Evolutionary conservation across 2,329 filamentous ascomycete species (phyloP).

Genomic region (Hypoxylon sp.): DNA sequence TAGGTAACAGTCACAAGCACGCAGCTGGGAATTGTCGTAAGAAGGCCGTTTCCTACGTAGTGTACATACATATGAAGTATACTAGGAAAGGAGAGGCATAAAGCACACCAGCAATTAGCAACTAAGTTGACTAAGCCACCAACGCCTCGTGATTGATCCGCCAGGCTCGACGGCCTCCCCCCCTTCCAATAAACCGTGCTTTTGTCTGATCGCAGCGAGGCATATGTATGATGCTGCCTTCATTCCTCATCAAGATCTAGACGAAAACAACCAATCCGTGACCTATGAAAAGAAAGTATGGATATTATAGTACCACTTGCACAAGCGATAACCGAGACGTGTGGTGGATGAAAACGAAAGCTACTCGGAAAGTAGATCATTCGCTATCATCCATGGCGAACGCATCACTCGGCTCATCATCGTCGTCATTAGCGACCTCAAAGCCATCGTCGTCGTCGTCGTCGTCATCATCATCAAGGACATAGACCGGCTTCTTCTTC

Average conservation of each 20-base stretch:
- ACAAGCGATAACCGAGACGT: neutral
- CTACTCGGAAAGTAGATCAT: constrained; percentile 37
- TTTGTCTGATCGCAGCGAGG: constrained; percentile 9
- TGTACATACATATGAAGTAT: constrained; percentile 24
- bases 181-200: constrained; percentile 1
- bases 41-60: constrained; percentile 22
- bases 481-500: constrained; percentile 60
- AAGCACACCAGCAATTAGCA: constrained; percentile 15
- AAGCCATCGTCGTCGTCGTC: constrained; percentile 50
- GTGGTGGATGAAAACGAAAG: neutral
- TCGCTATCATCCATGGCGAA: constrained; percentile 64
- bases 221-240: constrained; percentile 1
- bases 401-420: constrained; percentile 61
- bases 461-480: constrained; percentile 57
- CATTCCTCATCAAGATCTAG: constrained; percentile 2
- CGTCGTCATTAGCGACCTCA: constrained; percentile 47
- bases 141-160: constrained; percentile 34
- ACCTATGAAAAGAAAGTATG: constrained; percentile 12
- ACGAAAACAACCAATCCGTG: constrained; percentile 8
- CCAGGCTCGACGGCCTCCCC: constrained; percentile 8
- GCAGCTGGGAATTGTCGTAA: neutral
- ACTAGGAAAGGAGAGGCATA: constrained; percentile 17
- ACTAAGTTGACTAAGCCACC: constrained; percentile 12
- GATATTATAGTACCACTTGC: neutral
- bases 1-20: neutral